Percentiles rank a stretch among this genome's conserved stretches.
Conservation (phyloP, 441 rosid genomes). For the Mallotus japonicus region DNA sequence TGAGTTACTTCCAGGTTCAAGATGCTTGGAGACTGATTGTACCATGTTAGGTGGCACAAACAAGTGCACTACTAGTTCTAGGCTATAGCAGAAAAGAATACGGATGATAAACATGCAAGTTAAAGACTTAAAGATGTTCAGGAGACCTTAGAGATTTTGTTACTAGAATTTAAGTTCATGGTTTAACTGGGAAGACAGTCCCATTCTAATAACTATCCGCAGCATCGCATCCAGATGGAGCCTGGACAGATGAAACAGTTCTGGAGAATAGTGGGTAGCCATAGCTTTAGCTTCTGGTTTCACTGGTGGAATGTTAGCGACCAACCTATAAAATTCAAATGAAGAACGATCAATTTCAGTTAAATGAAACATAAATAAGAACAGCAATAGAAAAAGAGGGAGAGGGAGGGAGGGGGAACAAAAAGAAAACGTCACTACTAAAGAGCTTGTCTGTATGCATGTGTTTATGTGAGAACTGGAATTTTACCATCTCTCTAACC, state of each 20-base stretch:
- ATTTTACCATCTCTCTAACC: too few species aligned
- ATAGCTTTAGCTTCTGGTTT: background rate
- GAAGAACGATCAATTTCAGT: background rate
- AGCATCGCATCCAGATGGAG: background rate
- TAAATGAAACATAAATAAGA: background rate
- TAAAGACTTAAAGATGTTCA: background rate
- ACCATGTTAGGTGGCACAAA: background rate
- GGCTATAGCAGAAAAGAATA: background rate
- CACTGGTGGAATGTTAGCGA: background rate
- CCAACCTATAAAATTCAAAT: background rate
- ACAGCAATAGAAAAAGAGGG: too few species aligned
- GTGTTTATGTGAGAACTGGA: too few species aligned
- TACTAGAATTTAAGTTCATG: background rate
- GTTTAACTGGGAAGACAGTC: background rate
- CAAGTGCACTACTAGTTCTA: background rate
- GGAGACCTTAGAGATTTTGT: background rate
- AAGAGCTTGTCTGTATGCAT: too few species aligned
- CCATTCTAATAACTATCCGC: background rate
- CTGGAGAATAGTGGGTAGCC: background rate
- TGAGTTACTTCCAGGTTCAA: background rate
- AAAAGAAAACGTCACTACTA: background rate
- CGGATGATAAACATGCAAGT: background rate
- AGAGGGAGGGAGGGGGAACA: background rate
- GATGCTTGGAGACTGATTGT: background rate
- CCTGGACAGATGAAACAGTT: background rate